A percentile compares a stretch with the other conserved stretches of the same genome.
Conservation (phyloP, 371 early-diverging fungal species). For the Amoeboaphelidium protococcarum region DNA sequence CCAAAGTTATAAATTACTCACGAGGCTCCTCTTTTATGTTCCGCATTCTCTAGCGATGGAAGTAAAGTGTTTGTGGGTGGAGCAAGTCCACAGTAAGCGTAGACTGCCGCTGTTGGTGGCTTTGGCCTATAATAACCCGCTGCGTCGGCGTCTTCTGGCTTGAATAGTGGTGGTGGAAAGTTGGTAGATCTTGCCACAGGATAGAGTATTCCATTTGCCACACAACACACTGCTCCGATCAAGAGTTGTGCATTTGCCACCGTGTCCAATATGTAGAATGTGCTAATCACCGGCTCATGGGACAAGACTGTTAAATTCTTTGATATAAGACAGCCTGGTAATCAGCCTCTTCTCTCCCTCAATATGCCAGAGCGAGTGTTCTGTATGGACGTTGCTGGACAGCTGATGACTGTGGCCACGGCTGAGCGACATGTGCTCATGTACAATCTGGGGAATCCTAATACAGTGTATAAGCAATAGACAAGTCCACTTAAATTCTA, state of each 20-base stretch:
- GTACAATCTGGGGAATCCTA: constrained; percentile 51
- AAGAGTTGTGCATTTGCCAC: constrained; percentile 38
- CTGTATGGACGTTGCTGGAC: constrained; percentile 49
- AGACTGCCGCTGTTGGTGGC: too few species aligned
- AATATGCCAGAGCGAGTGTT: constrained; percentile 59
- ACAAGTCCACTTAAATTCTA: constrained; percentile 38
- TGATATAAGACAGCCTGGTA: constrained; percentile 54
- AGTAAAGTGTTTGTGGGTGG: too few species aligned
- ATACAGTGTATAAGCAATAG: too few species aligned
- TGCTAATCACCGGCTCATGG: constrained; percentile 79
- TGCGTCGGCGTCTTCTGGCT: constrained; percentile 55
- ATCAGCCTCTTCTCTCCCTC: constrained; percentile 38
- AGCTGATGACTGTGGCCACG: constrained; percentile 46
- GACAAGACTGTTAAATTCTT: constrained; percentile 87
- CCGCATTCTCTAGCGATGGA: too few species aligned
- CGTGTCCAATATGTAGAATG: constrained; percentile 9
- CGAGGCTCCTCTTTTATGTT: constrained; percentile 54
- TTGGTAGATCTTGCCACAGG: constrained; percentile 48
- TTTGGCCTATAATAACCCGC: too few species aligned
- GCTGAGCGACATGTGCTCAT: constrained; percentile 48
- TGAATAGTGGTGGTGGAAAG: constrained; percentile 55
- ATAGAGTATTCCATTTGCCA: constrained; percentile 45
- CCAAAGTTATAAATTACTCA: constrained; percentile 54
- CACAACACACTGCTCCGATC: constrained; percentile 56
- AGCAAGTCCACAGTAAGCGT: too few species aligned